Conservation (phyloP, 139 green algal genomes). For the Tetradesmus lagerheimii region DNA sequence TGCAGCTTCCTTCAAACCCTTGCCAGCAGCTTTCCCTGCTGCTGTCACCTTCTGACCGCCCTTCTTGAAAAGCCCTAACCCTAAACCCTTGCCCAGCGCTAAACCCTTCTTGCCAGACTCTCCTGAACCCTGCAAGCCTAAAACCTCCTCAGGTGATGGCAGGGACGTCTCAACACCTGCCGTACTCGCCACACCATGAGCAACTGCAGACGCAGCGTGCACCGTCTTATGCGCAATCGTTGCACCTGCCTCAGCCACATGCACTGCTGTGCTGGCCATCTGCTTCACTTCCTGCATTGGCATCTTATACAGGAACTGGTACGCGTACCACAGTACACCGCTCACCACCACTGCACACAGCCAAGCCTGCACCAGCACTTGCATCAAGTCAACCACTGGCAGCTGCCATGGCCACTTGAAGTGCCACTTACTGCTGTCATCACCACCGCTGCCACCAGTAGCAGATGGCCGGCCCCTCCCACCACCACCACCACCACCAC, state of each 20-base stretch:
- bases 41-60: neutral
- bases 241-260: conserved; percentile 17
- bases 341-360: conserved; percentile 23
- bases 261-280: conserved; percentile 30
- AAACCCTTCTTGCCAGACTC: neutral
- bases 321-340: conserved; percentile 18
- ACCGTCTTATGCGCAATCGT: neutral
- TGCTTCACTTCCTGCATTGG: conserved; percentile 17
- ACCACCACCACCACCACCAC: neutral
- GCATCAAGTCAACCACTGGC: neutral
- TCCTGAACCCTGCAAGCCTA: neutral
- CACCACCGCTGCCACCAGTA: neutral
- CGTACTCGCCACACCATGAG: neutral
- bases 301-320: conserved; percentile 35
- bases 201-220: conserved; percentile 10
- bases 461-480: neutral
- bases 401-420: neutral
- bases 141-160: conserved; percentile 14
- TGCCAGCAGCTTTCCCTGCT: neutral
- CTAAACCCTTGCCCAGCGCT: neutral
- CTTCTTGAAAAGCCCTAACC: neutral
- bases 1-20: neutral
- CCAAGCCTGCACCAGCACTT: conserved; percentile 19
- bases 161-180: conserved; percentile 22
- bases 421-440: neutral